Base-by-base conservation (phyloP, 805 yeast genomes). In the Ogataea pignaliae region DNA sequence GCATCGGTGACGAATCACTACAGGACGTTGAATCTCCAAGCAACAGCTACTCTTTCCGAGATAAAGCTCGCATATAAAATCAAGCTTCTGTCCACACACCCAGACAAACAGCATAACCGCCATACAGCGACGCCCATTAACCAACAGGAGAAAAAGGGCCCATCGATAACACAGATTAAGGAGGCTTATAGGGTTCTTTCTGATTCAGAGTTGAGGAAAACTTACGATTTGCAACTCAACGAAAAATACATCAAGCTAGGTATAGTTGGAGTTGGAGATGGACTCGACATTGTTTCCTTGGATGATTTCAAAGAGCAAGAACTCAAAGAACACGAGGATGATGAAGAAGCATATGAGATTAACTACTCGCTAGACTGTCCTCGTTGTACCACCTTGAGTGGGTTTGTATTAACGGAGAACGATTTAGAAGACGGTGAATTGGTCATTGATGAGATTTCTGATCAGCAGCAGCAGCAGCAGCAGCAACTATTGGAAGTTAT, bases 31-130 rank as follows among this genome's bases (percentile, higher is more conserved):
- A 83, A 76, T 0, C 65, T 84, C 1, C 55, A 61, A 0, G 63
- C 69, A 2, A 58, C 63, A 3, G 73, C 76, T 3, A 47, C 63
- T 16, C 47, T 43, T 1, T 52, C 43, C 0, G 77, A 73, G 12
- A 70, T 90, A 26, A 81, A 78, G 50, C 58, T 60, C 9, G 90
- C 95, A 0, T 91, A 90, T 60, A 76, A 73, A 44, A 66, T 61
- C 30, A 74, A 75, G 13, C 70, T 91, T 7, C 67, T 91, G 1
- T 56, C 61, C 3, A 61, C 76, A 2, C 98, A 91, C 61, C 98
- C 98, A 1, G 98, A 91, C 60, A 90, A 89, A 54, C 40, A 36
- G 3, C 13, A 4, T 12, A 28, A 12, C 39, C 38, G 17, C 28
- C 18, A 28, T 28, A 36, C n/a, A 29, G 14, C 15, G n/a, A 32